Percentiles rank a stretch among this genome's conserved stretches.
Conservation (phyloP, 345 rosid species). For the Clausena lansium region DNA sequence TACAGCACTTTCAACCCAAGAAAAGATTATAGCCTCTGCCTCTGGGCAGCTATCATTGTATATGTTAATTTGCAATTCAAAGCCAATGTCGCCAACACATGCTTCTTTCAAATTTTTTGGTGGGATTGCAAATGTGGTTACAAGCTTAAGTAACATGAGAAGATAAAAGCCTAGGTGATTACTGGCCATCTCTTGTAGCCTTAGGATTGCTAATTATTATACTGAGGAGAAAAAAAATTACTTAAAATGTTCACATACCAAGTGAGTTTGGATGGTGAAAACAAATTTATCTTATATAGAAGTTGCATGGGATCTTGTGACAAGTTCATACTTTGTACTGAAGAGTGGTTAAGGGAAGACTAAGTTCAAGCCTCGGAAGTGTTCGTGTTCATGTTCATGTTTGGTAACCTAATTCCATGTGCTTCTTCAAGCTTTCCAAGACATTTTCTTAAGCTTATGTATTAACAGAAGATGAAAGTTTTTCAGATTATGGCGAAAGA, state of each 20-base stretch:
- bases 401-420: conserved; percentile 24
- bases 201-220: background rate
- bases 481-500: background rate
- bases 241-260: background rate
- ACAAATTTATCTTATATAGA: conserved; percentile 2
- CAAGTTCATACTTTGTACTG: background rate
- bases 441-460: background rate
- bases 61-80: conserved; percentile 41
- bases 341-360: conserved; percentile 26
- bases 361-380: conserved; percentile 24
- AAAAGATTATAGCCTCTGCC: conserved; percentile 58
- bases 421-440: conserved; percentile 10
- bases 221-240: background rate
- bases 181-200: conserved; percentile 16
- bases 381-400: conserved; percentile 19
- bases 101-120: conserved; percentile 35
- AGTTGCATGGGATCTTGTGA: background rate
- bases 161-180: conserved; percentile 10
- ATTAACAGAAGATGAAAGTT: background rate
- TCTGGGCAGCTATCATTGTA: conserved; percentile 63
- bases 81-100: conserved; percentile 43
- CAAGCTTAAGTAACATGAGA: conserved; percentile 19
- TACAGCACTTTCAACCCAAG: conserved; percentile 58
- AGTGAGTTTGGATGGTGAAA: conserved; percentile 2
- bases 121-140: conserved; percentile 19